These are phyloP conservation scores for Chrysanthemum makinoi DNA, from an alignment of 129 eudicot genomes.

Conservation along the genomic window DNA sequence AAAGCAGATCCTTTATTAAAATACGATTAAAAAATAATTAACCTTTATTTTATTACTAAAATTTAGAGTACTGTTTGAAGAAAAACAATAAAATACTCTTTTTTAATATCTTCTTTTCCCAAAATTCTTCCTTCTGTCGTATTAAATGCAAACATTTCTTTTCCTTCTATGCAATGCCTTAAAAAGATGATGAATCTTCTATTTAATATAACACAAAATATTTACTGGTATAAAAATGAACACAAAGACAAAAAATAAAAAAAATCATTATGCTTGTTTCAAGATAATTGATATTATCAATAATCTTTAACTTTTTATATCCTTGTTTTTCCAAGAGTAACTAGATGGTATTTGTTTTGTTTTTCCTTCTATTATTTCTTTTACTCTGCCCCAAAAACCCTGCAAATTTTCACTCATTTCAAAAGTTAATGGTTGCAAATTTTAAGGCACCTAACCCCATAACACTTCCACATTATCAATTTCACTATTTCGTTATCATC, in stretches of 20 bases:
- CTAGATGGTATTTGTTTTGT: not conserved
- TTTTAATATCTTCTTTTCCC: too few species aligned
- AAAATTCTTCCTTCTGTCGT: too few species aligned
- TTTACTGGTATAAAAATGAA: too few species aligned
- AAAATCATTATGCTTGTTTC: not conserved
- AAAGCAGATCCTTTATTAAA: not conserved
- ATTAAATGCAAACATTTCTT: too few species aligned
- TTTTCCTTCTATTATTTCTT: constrained; percentile 21
- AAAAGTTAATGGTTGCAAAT: constrained; percentile 49
- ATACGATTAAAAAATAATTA: not conserved
- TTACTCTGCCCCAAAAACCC: constrained; percentile 45
- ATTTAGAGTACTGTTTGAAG: not conserved
- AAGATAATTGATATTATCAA: not conserved
- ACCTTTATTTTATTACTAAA: not conserved
- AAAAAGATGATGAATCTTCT: too few species aligned
- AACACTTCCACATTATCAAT: constrained; percentile 13
- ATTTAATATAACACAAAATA: too few species aligned
- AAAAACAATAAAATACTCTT: too few species aligned
- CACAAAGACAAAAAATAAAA: too few species aligned
- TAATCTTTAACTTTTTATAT: not conserved
- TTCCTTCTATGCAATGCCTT: too few species aligned
- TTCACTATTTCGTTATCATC: constrained; percentile 6
- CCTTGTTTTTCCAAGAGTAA: not conserved
- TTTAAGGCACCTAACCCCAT: constrained; percentile 34
- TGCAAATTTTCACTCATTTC: constrained; percentile 45